A percentile compares a stretch with the other conserved stretches of the same genome.
phyloP scores from a whole-genome alignment of 2,329 filamentous ascomycete genomes.

The Catunica adiposa region DNA sequence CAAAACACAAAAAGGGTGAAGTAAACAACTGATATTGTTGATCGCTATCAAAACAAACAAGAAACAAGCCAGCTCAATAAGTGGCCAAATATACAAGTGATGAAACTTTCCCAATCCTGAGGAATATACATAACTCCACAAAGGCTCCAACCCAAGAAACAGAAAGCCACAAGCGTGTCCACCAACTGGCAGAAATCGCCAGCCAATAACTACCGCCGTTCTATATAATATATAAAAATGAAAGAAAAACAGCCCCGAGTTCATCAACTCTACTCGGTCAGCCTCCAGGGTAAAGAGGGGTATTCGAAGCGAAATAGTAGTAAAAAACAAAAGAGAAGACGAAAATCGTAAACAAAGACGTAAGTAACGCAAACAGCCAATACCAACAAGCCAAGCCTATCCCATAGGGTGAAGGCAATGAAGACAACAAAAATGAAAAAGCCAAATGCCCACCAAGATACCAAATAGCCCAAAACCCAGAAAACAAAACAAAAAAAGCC shows the following conservation, averaged over 20 bases:
- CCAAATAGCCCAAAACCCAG: background rate
- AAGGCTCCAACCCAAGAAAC: background rate
- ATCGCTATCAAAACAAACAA: background rate
- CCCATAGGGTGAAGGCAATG: background rate
- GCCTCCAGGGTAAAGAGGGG: too few species aligned
- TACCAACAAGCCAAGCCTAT: background rate
- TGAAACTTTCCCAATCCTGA: background rate
- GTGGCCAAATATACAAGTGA: background rate
- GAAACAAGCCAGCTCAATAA: background rate
- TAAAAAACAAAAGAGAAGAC: background rate
- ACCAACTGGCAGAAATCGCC: too few species aligned
- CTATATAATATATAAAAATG: background rate
- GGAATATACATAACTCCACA: background rate
- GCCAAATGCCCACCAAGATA: background rate
- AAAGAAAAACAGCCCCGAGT: background rate
- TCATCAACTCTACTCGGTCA: background rate
- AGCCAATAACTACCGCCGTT: too few species aligned
- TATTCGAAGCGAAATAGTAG: background rate
- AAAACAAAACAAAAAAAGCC: slow-evolving; percentile 2
- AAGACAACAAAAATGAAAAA: slow-evolving; percentile 1
- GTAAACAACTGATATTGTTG: background rate
- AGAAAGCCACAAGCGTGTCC: too few species aligned
- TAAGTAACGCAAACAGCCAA: background rate
- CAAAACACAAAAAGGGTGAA: background rate
- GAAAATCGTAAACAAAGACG: background rate